Evolutionary conservation across 257 asterid genomes (phyloP).

Genomic region (Salvia miltiorrhiza): DNA sequence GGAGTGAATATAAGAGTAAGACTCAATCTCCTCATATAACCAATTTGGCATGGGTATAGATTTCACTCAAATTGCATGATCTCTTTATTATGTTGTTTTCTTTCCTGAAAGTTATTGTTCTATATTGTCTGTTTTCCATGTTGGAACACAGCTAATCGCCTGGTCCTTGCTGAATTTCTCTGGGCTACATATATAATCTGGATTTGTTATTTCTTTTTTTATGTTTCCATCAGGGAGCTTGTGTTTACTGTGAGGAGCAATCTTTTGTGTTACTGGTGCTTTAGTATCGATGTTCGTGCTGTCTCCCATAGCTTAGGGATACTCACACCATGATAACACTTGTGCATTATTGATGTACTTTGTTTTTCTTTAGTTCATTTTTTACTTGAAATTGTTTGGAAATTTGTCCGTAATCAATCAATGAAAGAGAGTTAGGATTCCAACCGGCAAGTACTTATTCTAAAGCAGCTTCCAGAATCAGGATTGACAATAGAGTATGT

Average conservation of each 20-base stretch:
- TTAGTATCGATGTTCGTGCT: not conserved
- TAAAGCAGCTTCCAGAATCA: no score
- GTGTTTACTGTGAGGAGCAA: not conserved
- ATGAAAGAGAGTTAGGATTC: no score
- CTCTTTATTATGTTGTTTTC: constrained; percentile 7
- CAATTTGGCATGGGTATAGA: not conserved
- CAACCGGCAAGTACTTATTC: no score
- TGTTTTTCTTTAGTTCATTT: not conserved
- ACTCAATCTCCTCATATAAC: not conserved
- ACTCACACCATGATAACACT: not conserved
- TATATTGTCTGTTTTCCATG: not conserved
- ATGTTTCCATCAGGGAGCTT: not conserved
- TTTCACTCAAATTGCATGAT: constrained; percentile 3
- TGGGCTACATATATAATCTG: not conserved
- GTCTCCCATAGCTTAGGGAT: not conserved
- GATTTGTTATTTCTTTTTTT: not conserved
- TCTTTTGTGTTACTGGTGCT: not conserved
- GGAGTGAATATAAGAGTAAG: constrained; percentile 94
- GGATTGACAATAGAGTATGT: no score
- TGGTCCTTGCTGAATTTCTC: not conserved
- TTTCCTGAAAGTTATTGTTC: not conserved
- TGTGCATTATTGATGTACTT: constrained; percentile 1
- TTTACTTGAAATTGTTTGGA: not conserved
- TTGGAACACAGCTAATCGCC: not conserved
- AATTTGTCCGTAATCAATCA: not conserved